A percentile compares a stretch with the other conserved stretches of the same genome.
Evolutionary conservation across 164 flowering plant species (phyloP).

Genomic region (Taxillus chinensis): DNA sequence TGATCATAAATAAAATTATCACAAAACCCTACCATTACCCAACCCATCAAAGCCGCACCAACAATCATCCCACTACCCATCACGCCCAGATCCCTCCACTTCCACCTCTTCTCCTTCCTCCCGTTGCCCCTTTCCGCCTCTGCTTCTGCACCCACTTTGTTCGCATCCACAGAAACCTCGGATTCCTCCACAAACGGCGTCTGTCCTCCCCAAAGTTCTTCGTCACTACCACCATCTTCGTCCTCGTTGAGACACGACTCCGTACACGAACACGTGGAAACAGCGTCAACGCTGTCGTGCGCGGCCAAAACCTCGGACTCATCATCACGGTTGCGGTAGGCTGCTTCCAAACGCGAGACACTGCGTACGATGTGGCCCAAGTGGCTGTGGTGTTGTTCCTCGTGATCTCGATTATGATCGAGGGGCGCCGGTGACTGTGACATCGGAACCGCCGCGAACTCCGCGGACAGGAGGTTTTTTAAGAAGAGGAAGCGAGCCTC

Average conservation of each 20-base stretch:
- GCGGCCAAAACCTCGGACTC: not conserved
- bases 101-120: constrained; percentile 1
- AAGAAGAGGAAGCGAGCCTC: constrained; percentile 18
- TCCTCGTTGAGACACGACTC: constrained; percentile 34
- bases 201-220: not conserved
- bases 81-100: constrained; percentile 7
- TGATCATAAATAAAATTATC: constrained; percentile 1
- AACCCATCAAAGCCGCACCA: constrained; percentile 17
- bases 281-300: constrained; percentile 4
- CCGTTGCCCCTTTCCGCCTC: constrained; percentile 2
- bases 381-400: constrained; percentile 13
- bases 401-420: not conserved
- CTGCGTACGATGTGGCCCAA: constrained; percentile 20
- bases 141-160: not conserved
- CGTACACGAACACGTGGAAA: constrained; percentile 25
- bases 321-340: constrained; percentile 14
- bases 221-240: constrained; percentile 1
- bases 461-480: constrained; percentile 24
- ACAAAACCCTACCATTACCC: constrained; percentile 10
- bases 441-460: constrained; percentile 15
- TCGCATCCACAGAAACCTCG: not conserved
- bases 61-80: constrained; percentile 12
- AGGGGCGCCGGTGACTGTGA: not conserved
- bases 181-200: not conserved
- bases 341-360: constrained; percentile 17